phyloP scores from a whole-genome alignment of 2,329 filamentous ascomycete genomes.

The Aspergillus pseudotamarii region DNA sequence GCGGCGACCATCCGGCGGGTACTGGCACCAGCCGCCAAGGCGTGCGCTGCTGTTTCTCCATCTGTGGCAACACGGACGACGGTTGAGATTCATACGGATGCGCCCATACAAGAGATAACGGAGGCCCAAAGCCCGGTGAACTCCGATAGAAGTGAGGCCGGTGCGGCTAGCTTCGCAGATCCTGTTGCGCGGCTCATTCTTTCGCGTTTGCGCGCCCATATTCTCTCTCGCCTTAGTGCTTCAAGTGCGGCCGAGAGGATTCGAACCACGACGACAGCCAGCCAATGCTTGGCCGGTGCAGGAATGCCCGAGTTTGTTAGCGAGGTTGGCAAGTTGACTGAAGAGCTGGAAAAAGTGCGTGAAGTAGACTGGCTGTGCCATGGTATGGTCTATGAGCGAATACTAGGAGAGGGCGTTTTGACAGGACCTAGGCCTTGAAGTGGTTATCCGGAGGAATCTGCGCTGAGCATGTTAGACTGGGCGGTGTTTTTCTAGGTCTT shows the following conservation, averaged over 20 bases:
- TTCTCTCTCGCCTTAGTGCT: slow-evolving; percentile 59
- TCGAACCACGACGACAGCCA: slow-evolving; percentile 59
- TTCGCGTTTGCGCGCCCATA: slow-evolving; percentile 60
- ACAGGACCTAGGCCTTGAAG: slow-evolving; percentile 14
- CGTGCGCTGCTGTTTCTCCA: slow-evolving; percentile 32
- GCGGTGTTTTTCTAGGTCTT: slow-evolving; percentile 10
- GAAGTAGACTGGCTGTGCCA: slow-evolving; percentile 63
- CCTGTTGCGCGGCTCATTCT: slow-evolving; percentile 64
- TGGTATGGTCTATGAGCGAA: slow-evolving; percentile 59
- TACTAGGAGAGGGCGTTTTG: slow-evolving; percentile 38
- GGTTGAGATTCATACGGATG: slow-evolving; percentile 28
- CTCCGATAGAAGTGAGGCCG: slow-evolving; percentile 13
- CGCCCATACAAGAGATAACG: slow-evolving; percentile 49
- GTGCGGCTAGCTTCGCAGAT: slow-evolving; percentile 55
- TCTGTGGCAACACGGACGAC: slow-evolving; percentile 23
- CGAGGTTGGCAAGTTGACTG: slow-evolving; percentile 62
- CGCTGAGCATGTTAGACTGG: background rate
- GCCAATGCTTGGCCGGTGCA: slow-evolving; percentile 60
- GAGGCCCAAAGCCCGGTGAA: slow-evolving; percentile 51
- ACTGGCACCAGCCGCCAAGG: slow-evolving; percentile 55
- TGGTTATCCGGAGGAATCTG: background rate
- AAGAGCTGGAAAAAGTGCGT: slow-evolving; percentile 58
- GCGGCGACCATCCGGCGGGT: slow-evolving; percentile 54
- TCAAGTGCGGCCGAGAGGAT: slow-evolving; percentile 63
- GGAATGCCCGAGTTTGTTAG: slow-evolving; percentile 65